Evolutionary conservation across 139 green algal species (phyloP), one percentile per base, ranked within the genome.

Genomic region (Spirogloea muscicola): DNA sequence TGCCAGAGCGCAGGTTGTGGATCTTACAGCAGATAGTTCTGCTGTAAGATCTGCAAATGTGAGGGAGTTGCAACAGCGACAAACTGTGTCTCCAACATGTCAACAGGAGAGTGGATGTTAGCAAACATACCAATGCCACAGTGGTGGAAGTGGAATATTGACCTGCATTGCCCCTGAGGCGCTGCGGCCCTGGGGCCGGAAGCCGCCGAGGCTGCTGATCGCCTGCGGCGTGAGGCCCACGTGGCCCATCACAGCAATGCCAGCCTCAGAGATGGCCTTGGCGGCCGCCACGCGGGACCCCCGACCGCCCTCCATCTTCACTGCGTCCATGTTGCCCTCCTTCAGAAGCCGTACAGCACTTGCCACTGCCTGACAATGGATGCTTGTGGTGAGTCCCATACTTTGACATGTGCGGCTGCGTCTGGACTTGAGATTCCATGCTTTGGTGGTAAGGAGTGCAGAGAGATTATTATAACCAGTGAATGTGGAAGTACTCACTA

Each of bases 231-330:
- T 96, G 33, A 99, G 87, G 2, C 94, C 94, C 46, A 97, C 88
- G 72, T 99, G 94, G 0, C 94, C 94, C 91, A 99, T 96, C n/a
- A 98, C 94, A 7, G 94, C 93, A 29, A 98, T 87, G 0, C 94
- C 94, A 27, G 93, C 89, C 40, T 94, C 87, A 62, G 94, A 87
- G 46, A 99, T 89, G 5, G 88, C 91, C 0, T 66, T 60, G 2
- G 87, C 91, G 3, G 92, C 86, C 39, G 86, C 80, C 36, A 93
- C 85, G 5, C 92, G 81, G 0, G 77, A 72, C 2, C 74, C 61
- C 39, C 72, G 84, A 27, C 88, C 91, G 82, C 93, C 93, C 81
- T 98, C 94, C 0, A 98, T 80, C 84, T 98, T 98, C 3, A 98
- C 93, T 0, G 90, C 94, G 74, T 99, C 95, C 91, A 97, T 91